A percentile compares a stretch with the other conserved stretches of the same genome.
Evolutionary conservation across 2,329 filamentous ascomycete genomes (phyloP).

Genomic region (Diaporthe citri): DNA sequence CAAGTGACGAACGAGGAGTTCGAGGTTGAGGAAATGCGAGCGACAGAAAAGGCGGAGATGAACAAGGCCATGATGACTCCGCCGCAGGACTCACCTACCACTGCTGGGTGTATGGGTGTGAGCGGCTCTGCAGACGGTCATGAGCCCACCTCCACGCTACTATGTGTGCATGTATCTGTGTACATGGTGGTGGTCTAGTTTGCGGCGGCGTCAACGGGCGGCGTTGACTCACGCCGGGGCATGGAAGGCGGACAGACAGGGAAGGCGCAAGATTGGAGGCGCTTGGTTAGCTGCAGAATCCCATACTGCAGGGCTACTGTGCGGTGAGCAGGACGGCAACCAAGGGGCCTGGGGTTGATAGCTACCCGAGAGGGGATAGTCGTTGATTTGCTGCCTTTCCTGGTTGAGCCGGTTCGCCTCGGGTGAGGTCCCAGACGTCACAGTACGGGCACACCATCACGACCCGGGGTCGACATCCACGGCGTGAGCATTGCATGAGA

Average conservation of each 20-base stretch:
- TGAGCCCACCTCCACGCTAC: background rate
- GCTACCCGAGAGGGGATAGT: conserved; percentile 15
- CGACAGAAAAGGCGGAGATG: conserved; percentile 10
- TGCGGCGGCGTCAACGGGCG: conserved; percentile 11
- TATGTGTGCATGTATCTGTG: background rate
- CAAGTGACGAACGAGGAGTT: background rate
- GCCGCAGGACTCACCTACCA: background rate
- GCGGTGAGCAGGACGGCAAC: conserved; percentile 12
- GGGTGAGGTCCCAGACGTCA: background rate
- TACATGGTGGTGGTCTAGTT: background rate
- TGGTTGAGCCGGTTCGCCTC: conserved; percentile 23
- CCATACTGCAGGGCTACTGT: conserved; percentile 17
- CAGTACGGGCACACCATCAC: conserved; percentile 13
- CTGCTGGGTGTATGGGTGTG: background rate
- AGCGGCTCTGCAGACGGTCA: conserved; percentile 23
- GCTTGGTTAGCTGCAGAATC: conserved; percentile 11
- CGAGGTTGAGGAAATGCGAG: background rate
- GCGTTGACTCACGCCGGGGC: conserved; percentile 34
- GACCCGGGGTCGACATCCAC: background rate
- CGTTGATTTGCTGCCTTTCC: conserved; percentile 32
- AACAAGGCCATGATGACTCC: background rate
- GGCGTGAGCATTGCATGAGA: background rate
- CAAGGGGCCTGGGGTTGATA: conserved; percentile 20
- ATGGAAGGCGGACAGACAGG: conserved; percentile 12
- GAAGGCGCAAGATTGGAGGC: conserved; percentile 1